phyloP scores from a whole-genome alignment of 2,329 filamentous ascomycete genomes.

The Epichloe typhina region DNA sequence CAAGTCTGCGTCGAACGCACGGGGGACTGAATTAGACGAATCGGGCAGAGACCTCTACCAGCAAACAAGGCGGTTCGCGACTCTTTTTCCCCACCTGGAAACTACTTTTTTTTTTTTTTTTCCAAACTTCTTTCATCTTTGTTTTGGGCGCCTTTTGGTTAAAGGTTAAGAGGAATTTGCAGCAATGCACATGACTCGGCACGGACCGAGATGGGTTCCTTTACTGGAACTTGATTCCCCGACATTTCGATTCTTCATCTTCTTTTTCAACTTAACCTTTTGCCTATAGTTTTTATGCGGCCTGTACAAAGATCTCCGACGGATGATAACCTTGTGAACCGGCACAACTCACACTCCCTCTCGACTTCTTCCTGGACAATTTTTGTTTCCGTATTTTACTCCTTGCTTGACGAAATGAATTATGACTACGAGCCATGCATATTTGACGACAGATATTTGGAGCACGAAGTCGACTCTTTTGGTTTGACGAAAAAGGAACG shows the following conservation, averaged over 20 bases:
- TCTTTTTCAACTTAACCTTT: conserved; percentile 8
- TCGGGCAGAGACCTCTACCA: conserved; percentile 30
- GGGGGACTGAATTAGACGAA: conserved; percentile 37
- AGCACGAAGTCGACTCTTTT: background rate
- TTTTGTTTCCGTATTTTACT: conserved; percentile 22
- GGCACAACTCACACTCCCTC: conserved; percentile 1
- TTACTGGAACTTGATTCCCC: conserved; percentile 11
- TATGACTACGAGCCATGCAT: conserved; percentile 30
- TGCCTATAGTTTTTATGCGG: conserved; percentile 12
- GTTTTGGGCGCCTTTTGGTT: conserved; percentile 15
- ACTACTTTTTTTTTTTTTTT: too few relatives aligned
- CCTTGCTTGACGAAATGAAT: conserved; percentile 33
- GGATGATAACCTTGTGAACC: conserved; percentile 10
- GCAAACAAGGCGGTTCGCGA: conserved; percentile 32
- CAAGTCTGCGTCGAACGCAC: conserved; percentile 20
- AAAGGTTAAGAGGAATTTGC: conserved; percentile 44
- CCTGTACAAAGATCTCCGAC: conserved; percentile 8
- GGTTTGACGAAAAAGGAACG: conserved; percentile 16
- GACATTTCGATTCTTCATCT: conserved; percentile 9
- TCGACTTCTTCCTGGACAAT: conserved; percentile 21
- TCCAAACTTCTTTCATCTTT: conserved; percentile 15
- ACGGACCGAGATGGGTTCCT: conserved; percentile 32
- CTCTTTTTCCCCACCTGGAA: conserved; percentile 15
- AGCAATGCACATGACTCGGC: conserved; percentile 48
- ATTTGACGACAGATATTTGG: conserved; percentile 13